Evolutionary conservation across 768 basidiomycete genomes (phyloP).

Genomic region (Gyrodon lividus): DNA sequence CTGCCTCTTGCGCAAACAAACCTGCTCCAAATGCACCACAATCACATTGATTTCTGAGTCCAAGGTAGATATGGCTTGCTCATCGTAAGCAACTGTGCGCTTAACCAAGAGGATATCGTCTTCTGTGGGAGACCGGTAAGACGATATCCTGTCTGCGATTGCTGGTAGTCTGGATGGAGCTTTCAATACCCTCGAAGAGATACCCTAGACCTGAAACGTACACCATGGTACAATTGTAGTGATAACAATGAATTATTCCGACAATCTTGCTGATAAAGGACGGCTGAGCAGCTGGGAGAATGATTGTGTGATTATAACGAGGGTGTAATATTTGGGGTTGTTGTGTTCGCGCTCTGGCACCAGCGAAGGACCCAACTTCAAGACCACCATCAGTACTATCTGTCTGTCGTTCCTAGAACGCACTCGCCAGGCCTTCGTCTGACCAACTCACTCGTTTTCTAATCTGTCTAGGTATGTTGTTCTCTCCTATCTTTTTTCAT

Average conservation of each 20-base stretch:
- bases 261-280: neutral
- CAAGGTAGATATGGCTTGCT: constrained; percentile 39
- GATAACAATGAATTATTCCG: neutral
- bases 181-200: constrained; percentile 2
- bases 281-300: neutral
- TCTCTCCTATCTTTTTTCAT: constrained; percentile 3
- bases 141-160: constrained; percentile 18
- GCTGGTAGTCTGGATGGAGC: neutral
- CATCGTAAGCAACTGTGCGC: constrained; percentile 34
- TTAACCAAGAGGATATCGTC: constrained; percentile 18
- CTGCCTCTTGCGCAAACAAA: constrained; percentile 42
- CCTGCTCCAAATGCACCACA: constrained; percentile 37
- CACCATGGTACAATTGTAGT: constrained; percentile 1
- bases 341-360: neutral
- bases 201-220: constrained; percentile 1
- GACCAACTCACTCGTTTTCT: neutral
- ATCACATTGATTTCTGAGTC: constrained; percentile 45
- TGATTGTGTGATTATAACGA: neutral
- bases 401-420: too few species aligned
- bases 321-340: neutral
- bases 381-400: too few species aligned
- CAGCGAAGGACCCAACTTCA: too few species aligned
- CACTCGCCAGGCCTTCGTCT: neutral
- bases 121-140: constrained; percentile 17
- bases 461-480: constrained; percentile 25